Conservation (phyloP, 306 rosid species). For the Dryas drummondii region DNA sequence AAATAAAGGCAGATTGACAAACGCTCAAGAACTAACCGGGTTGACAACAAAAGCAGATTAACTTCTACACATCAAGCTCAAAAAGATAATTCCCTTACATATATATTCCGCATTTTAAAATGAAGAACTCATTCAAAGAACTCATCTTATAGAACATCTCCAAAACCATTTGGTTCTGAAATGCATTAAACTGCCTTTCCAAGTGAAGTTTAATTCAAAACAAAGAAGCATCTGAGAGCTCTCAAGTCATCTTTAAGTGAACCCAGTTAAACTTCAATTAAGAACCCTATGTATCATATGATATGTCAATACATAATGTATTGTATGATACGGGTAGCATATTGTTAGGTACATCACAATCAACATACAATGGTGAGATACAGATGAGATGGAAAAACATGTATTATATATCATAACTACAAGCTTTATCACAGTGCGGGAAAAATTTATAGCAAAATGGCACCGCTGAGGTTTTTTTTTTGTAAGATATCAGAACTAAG, state of each 20-base stretch:
- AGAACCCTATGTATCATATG: too few relatives aligned
- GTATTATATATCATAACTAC: neutral
- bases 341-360: too few relatives aligned
- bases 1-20: neutral
- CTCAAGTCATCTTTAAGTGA: slow-evolving; percentile 3
- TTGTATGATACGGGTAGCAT: neutral
- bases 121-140: neutral
- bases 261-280: neutral
- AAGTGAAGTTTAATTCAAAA: neutral
- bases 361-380: too few relatives aligned
- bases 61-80: neutral
- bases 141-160: slow-evolving; percentile 1
- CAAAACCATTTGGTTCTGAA: neutral
- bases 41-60: neutral
- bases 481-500: neutral
- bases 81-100: neutral
- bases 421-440: neutral
- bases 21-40: neutral
- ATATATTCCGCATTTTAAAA: neutral
- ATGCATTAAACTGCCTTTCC: slow-evolving; percentile 5
- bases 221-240: neutral
- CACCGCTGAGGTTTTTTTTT: neutral
- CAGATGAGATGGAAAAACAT: too few relatives aligned
- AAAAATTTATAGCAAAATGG: neutral
- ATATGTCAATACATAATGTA: neutral